These are phyloP conservation scores for Luvunga scandens DNA, from an alignment of 345 rosid genomes.

Conservation along the genomic window DNA sequence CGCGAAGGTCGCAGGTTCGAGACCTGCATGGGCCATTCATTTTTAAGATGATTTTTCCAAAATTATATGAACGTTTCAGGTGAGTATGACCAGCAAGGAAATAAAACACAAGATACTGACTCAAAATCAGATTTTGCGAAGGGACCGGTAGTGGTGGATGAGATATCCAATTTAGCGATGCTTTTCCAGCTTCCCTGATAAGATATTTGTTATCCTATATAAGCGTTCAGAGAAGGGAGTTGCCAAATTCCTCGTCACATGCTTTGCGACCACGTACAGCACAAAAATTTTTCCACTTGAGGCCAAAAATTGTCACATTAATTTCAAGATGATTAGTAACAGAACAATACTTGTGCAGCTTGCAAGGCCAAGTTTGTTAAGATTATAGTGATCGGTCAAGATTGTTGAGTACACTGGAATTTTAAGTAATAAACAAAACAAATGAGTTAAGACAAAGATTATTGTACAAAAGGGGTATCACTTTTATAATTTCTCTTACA, in stretches of 20 bases:
- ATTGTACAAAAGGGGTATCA: neutral
- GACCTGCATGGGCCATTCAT: slow-evolving; percentile 60
- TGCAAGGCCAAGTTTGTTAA: neutral
- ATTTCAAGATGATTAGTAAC: too few species aligned
- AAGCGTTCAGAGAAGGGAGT: neutral
- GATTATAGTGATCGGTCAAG: neutral
- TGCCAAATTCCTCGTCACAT: neutral
- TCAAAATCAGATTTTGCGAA: neutral
- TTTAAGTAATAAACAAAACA: neutral
- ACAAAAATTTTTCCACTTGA: neutral
- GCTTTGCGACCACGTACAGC: neutral
- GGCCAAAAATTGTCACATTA: neutral
- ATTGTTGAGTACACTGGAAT: neutral
- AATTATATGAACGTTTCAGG: neutral
- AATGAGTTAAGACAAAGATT: neutral
- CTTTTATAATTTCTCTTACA: neutral
- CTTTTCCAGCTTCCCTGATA: neutral
- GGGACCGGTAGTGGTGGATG: neutral
- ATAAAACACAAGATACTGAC: neutral
- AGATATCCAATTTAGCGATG: neutral
- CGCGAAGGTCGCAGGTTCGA: slow-evolving; percentile 89
- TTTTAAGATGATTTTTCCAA: too few species aligned
- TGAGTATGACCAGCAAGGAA: neutral
- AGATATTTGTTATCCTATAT: too few species aligned
- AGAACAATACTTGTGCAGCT: neutral